Evolutionary conservation across 352 stramenopile species (phyloP).

Genomic region (Thalassiosira oceanica): DNA sequence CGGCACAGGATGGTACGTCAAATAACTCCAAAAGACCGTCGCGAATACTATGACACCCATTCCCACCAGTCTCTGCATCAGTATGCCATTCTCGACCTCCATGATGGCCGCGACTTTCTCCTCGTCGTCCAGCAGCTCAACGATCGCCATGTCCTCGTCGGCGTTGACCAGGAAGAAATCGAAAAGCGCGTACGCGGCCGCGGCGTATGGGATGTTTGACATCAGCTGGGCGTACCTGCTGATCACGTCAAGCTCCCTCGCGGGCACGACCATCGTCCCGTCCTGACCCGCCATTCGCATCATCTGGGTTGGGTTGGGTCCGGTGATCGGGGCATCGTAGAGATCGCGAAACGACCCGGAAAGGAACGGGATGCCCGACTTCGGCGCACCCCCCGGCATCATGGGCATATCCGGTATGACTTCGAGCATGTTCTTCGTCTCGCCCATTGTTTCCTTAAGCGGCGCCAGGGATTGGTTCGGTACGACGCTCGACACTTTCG

Average conservation of each 20-base stretch:
- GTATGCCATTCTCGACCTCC: slow-evolving; percentile 32
- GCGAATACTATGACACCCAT: slow-evolving; percentile 26
- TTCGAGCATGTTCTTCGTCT: slow-evolving; percentile 11
- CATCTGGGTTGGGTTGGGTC: neutral
- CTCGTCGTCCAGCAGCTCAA: slow-evolving; percentile 31
- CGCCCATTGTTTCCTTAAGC: slow-evolving; percentile 29
- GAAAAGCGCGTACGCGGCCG: slow-evolving; percentile 10
- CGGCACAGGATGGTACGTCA: slow-evolving; percentile 47
- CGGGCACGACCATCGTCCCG: slow-evolving; percentile 8
- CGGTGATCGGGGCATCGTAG: slow-evolving; percentile 20
- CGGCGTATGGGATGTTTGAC: slow-evolving; percentile 7
- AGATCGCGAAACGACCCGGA: slow-evolving; percentile 33
- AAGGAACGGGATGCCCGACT: slow-evolving; percentile 35
- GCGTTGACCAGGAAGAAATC: slow-evolving; percentile 19
- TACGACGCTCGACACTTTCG: slow-evolving; percentile 5
- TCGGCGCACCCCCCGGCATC: slow-evolving; percentile 41
- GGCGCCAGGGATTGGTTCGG: slow-evolving; percentile 34
- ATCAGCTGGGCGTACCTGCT: slow-evolving; percentile 8
- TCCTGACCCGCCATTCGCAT: neutral
- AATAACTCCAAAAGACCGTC: slow-evolving; percentile 21
- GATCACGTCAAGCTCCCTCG: slow-evolving; percentile 12
- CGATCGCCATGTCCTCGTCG: slow-evolving; percentile 12
- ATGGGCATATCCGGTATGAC: slow-evolving; percentile 39
- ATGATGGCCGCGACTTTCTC: slow-evolving; percentile 31
- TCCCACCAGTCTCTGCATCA: slow-evolving; percentile 32